Evolutionary conservation across 495 filamentous ascomycete genomes (phyloP).

Genomic region (Penicillium parvum): DNA sequence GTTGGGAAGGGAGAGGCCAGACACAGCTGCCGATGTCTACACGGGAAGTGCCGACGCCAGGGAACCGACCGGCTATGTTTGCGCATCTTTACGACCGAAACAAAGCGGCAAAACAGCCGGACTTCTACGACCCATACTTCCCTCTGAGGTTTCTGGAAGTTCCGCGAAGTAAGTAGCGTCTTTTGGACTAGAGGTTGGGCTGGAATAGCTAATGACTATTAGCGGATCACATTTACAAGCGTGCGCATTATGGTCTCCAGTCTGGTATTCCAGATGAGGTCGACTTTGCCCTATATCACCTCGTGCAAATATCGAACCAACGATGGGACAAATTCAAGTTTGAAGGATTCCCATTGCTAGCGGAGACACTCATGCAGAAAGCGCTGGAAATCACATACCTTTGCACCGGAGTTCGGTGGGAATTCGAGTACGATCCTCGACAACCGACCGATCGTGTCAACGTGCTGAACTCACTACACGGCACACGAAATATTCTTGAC

Average conservation of each 20-base stretch:
- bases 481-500: constrained; percentile 69
- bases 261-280: constrained; percentile 78
- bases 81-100: constrained; percentile 21
- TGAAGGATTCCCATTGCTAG: constrained; percentile 82
- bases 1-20: constrained; percentile 38
- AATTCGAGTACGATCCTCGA: constrained; percentile 61
- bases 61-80: constrained; percentile 39
- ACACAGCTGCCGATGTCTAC: constrained; percentile 38
- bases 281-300: constrained; percentile 81
- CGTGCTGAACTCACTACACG: constrained; percentile 59
- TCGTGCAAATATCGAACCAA: constrained; percentile 94
- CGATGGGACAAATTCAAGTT: constrained; percentile 94
- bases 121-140: constrained; percentile 44
- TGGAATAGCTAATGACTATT: constrained; percentile 1
- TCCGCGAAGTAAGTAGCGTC: constrained; percentile 33
- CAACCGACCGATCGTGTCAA: constrained; percentile 57
- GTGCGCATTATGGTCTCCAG: constrained; percentile 73
- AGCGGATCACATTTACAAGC: constrained; percentile 73
- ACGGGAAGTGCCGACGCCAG: constrained; percentile 41
- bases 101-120: constrained; percentile 32
- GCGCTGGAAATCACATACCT: constrained; percentile 67
- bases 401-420: constrained; percentile 80
- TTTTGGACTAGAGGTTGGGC: not conserved
- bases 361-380: constrained; percentile 83
- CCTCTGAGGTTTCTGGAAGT: constrained; percentile 39